Conservation (phyloP, 192 early-diverging fungal genomes). For the Glomus cerebriforme region DNA sequence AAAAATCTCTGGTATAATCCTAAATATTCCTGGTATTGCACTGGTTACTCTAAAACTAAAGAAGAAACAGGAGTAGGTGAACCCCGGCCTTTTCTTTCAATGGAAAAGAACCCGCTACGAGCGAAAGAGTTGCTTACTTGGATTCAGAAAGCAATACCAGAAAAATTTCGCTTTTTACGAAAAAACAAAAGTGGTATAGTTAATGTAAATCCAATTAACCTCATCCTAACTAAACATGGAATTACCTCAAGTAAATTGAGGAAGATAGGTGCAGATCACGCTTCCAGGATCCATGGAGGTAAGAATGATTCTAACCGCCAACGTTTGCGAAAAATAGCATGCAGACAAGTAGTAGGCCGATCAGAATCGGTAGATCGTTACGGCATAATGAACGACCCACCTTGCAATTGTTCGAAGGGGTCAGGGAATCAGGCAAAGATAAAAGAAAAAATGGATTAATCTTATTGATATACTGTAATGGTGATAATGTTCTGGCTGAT, state of each 20-base stretch:
- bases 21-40: slow-evolving; percentile 19
- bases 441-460: too few species aligned
- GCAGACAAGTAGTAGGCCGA: not conserved
- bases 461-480: too few species aligned
- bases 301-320: not conserved
- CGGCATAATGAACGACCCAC: slow-evolving; percentile 4
- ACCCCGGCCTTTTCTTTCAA: not conserved
- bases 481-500: too few species aligned
- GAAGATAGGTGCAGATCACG: not conserved
- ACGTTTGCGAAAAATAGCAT: not conserved
- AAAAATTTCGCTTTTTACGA: not conserved
- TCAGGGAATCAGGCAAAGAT: too few species aligned
- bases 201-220: not conserved
- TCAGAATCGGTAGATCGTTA: not conserved
- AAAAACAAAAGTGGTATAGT: not conserved
- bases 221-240: not conserved
- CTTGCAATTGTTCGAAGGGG: too few species aligned
- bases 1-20: not conserved
- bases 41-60: slow-evolving; percentile 12
- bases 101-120: too few species aligned
- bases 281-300: slow-evolving; percentile 21
- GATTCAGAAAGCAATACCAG: too few species aligned
- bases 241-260: not conserved
- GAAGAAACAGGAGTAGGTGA: not conserved
- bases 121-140: too few species aligned